Conservation (phyloP, 2,329 filamentous ascomycete genomes). For the Madurella mycetomatis region DNA sequence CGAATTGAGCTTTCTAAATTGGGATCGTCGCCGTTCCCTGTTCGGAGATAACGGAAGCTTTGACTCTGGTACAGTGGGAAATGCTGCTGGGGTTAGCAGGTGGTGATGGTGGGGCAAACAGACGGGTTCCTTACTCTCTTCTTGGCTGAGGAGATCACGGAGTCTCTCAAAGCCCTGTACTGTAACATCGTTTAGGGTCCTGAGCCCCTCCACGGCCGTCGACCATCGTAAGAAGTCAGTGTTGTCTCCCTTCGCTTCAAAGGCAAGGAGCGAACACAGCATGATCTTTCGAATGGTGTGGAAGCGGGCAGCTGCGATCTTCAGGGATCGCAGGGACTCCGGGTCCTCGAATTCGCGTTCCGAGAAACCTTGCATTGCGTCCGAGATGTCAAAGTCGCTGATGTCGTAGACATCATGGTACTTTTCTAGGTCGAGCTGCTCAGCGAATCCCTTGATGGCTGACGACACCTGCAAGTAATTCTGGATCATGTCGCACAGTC, state of each 20-base stretch:
- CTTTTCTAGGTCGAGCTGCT: constrained; percentile 79
- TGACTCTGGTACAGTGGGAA: constrained; percentile 52
- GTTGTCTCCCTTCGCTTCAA: constrained; percentile 75
- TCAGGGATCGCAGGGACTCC: constrained; percentile 74
- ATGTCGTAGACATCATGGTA: constrained; percentile 89
- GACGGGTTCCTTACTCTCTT: constrained; percentile 60
- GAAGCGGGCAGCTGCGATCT: constrained; percentile 74
- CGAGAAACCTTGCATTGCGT: constrained; percentile 61
- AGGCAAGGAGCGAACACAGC: constrained; percentile 80
- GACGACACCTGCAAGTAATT: constrained; percentile 67
- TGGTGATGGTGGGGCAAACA: constrained; percentile 13
- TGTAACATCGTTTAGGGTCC: constrained; percentile 58
- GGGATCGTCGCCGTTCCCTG: constrained; percentile 79
- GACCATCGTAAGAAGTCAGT: constrained; percentile 76
- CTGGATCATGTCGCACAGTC: constrained; percentile 65
- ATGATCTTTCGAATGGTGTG: constrained; percentile 79
- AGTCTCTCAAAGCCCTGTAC: constrained; percentile 61
- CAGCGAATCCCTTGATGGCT: constrained; percentile 66
- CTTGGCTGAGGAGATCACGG: constrained; percentile 66
- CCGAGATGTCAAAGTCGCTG: constrained; percentile 65
- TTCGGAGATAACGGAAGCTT: constrained; percentile 62
- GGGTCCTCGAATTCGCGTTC: constrained; percentile 68
- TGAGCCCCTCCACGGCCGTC: constrained; percentile 70
- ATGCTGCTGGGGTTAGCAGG: constrained; percentile 37
- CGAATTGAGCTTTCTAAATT: constrained; percentile 81